Conservation (phyloP, 2,329 filamentous ascomycete genomes). For the Aspergillus spinulosporus region DNA sequence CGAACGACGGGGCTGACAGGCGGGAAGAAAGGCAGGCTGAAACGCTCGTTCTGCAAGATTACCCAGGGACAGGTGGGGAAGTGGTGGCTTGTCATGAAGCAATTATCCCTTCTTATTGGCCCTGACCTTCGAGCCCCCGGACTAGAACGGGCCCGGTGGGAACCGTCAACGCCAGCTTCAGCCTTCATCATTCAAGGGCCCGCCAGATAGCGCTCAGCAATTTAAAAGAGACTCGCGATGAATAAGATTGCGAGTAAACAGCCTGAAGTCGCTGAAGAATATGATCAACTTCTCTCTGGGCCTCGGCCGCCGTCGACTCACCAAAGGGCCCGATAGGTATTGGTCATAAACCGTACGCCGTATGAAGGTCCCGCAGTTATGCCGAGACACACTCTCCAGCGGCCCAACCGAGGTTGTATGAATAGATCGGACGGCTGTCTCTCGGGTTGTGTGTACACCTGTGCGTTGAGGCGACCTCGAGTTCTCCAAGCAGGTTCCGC, state of each 20-base stretch:
- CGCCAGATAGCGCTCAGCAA: constrained; percentile 12
- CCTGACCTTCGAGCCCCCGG: constrained; percentile 3
- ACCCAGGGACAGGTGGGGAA: constrained; percentile 29
- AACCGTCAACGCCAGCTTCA: constrained; percentile 15
- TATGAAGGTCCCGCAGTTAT: too few relatives aligned
- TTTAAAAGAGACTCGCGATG: constrained; percentile 8
- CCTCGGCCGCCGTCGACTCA: neutral
- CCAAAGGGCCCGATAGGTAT: neutral
- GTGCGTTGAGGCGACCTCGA: neutral
- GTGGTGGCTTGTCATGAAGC: constrained; percentile 24
- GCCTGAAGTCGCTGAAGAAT: constrained; percentile 2
- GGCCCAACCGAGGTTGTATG: constrained; percentile 1
- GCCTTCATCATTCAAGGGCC: neutral
- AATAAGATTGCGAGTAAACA: neutral
- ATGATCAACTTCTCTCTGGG: neutral
- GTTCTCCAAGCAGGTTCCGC: neutral
- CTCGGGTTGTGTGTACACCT: neutral
- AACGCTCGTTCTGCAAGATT: constrained; percentile 28
- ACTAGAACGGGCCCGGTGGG: constrained; percentile 21
- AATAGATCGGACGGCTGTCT: neutral
- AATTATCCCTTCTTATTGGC: constrained; percentile 10
- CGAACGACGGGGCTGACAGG: constrained; percentile 28
- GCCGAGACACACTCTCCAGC: constrained; percentile 2
- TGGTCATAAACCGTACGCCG: too few relatives aligned
- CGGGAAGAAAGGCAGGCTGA: constrained; percentile 23